These are phyloP conservation scores for Chrysopogon serrulatus DNA, from an alignment of 176 grass and related monocot species.

Conservation along the genomic window DNA sequence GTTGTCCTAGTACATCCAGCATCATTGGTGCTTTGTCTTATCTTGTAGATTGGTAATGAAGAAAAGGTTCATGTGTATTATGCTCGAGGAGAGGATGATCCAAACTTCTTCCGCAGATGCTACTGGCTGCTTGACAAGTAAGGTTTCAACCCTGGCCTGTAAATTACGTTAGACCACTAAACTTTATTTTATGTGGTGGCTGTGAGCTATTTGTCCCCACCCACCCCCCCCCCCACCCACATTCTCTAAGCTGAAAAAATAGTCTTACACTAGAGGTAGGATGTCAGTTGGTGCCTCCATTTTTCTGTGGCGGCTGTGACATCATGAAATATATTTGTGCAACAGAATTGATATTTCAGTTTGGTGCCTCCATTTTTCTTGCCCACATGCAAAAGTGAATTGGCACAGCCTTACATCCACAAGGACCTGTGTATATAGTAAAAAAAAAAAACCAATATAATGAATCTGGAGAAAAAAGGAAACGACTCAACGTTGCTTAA, in stretches of 20 bases:
- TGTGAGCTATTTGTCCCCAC: neutral
- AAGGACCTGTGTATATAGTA: neutral
- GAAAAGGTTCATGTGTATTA: conserved; percentile 98
- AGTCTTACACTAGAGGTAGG: conserved; percentile 1
- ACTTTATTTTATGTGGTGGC: conserved; percentile 19
- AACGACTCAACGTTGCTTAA: neutral
- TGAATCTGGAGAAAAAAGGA: neutral
- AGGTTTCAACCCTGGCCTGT: neutral
- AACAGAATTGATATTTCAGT: conserved; percentile 1
- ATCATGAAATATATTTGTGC: neutral
- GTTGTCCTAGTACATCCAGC: neutral
- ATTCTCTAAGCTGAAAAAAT: conserved; percentile 14
- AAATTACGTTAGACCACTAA: conserved; percentile 13
- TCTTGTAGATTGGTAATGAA: conserved; percentile 83
- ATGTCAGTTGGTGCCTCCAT: too few species aligned
- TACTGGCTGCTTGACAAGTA: conserved; percentile 99
- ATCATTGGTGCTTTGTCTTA: conserved; percentile 25
- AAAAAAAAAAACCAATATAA: neutral
- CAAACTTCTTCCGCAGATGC: conserved; percentile 88
- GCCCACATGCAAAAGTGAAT: neutral
- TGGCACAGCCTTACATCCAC: conserved; percentile 1
- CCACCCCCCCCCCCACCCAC: too few species aligned
- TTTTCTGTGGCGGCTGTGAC: too few species aligned
- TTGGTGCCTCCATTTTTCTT: neutral
- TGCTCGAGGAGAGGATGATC: conserved; percentile 93